Evolutionary conservation across 1,284 basidiomycete species (phyloP).

Genomic region (Trichosporon sp.): DNA sequence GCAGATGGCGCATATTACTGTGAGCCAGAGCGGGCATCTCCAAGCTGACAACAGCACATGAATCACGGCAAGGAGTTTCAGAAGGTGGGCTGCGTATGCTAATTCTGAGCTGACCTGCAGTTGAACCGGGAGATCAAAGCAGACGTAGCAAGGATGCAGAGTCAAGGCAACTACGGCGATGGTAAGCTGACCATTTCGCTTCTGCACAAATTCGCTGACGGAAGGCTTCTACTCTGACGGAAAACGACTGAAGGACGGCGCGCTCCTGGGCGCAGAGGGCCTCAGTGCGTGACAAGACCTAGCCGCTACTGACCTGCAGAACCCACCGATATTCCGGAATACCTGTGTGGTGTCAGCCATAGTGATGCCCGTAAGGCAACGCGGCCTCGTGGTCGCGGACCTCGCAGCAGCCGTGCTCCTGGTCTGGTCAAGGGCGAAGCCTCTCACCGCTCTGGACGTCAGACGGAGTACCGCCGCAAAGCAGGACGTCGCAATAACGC

Average conservation of each 20-base stretch:
- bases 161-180: constrained; percentile 43
- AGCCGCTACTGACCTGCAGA: constrained; percentile 16
- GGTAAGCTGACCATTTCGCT: constrained; percentile 22
- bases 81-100: constrained; percentile 21
- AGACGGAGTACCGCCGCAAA: constrained; percentile 38
- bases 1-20: constrained; percentile 47
- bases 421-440: constrained; percentile 42
- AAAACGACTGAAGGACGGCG: constrained; percentile 34
- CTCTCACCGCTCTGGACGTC: constrained; percentile 36
- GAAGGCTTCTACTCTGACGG: constrained; percentile 46
- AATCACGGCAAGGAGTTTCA: constrained; percentile 47
- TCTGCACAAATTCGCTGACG: not conserved
- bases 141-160: constrained; percentile 38
- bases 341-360: constrained; percentile 40
- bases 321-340: constrained; percentile 39
- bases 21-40: not conserved
- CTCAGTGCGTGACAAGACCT: constrained; percentile 22
- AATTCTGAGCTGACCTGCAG: constrained; percentile 17
- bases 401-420: constrained; percentile 20
- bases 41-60: constrained; percentile 38
- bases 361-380: constrained; percentile 38
- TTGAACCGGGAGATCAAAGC: constrained; percentile 42
- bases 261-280: constrained; percentile 36
- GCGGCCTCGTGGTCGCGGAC: constrained; percentile 21
- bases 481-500: constrained; percentile 31